Evolutionary conservation across 1,284 basidiomycete genomes (phyloP), one percentile per base, ranked within the genome.

Genomic region (Chondrostereum purpureum): DNA sequence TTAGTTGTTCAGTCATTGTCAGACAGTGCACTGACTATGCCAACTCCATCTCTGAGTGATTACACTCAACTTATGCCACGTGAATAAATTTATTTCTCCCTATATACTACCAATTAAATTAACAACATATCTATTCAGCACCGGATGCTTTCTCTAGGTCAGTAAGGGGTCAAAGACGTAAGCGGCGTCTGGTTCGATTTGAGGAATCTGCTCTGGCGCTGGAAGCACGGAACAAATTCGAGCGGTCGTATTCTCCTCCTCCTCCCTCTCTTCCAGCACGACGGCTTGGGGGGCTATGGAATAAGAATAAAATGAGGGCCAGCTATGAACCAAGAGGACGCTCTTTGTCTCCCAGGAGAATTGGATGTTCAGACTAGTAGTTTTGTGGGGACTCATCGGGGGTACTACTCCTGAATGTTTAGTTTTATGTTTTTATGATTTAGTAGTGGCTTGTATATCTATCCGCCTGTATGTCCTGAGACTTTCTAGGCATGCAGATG

Each of bases 31-130:
- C 17, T 17, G 27, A n/a, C 23, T 17, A 24, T 19, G 18, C 24
- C 45, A 14, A 21, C 23, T 11, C 21, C 19, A 11, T 20, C 39
- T 45, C n/a, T 16, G 23, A 11, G 13, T 5, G 35, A 3, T 6
- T 11, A 37, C 21, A 41, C 39, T 19, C 14, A 23, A 11, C 17
- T 43, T 37, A 52, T 52, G 50, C 50, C 50, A 21, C 50, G 50
- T 52, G 45, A 52, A 48, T 52, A 19, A 13, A 17, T 27, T 36
- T 27, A 22, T 18, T 31, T 18, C 21, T 8, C 44, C 5, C 18
- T 16, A 17, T 4, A 41, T 8, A 31, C 27, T n/a, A n/a, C 27
- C 16, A 5, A 18, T n/a, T 14, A 13, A 35, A n/a, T 31, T 20
- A 18, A 14, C 16, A 23, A 27, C 20, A 12, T 34, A 17, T 27